phyloP scores from a whole-genome alignment of 2,329 filamentous ascomycete genomes.

The Pyrenophora tritici-repentis region DNA sequence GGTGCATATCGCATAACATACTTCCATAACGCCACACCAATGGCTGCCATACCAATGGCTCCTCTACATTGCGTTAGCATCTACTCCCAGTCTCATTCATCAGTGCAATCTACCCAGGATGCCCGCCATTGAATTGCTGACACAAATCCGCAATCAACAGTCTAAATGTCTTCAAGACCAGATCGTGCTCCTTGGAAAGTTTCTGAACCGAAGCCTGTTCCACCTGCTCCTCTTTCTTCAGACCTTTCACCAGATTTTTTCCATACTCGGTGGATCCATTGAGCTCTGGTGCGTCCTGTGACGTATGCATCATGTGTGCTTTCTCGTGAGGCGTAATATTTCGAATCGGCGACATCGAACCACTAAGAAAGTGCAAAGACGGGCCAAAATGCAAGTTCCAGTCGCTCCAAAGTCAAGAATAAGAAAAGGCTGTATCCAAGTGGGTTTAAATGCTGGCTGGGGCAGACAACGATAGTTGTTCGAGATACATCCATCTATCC shows the following conservation, averaged over 20 bases:
- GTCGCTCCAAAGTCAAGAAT: not conserved
- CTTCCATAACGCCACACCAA: conserved; percentile 66
- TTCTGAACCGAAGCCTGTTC: conserved; percentile 46
- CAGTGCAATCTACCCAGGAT: conserved; percentile 57
- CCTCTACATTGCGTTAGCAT: not conserved
- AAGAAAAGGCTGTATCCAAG: not conserved
- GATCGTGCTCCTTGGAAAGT: conserved; percentile 16
- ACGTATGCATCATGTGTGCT: conserved; percentile 22
- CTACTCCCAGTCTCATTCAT: accelerated
- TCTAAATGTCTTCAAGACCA: conserved; percentile 19
- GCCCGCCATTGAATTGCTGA: conserved; percentile 71
- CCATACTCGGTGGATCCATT: conserved; percentile 16
- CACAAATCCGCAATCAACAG: conserved; percentile 62
- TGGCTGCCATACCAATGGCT: conserved; percentile 65
- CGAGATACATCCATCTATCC: not conserved
- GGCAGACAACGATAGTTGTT: not conserved
- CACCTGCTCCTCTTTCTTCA: conserved; percentile 11
- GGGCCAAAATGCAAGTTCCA: not conserved
- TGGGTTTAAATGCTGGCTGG: not conserved
- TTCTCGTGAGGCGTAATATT: too few species aligned
- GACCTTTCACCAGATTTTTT: conserved; percentile 1
- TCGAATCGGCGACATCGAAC: too few species aligned
- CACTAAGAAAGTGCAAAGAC: too few species aligned
- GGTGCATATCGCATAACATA: conserved; percentile 67
- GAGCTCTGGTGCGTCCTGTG: conserved; percentile 18